Conservation (phyloP, 2,329 filamentous ascomycete species). For the Botrytis pseudocinerea region DNA sequence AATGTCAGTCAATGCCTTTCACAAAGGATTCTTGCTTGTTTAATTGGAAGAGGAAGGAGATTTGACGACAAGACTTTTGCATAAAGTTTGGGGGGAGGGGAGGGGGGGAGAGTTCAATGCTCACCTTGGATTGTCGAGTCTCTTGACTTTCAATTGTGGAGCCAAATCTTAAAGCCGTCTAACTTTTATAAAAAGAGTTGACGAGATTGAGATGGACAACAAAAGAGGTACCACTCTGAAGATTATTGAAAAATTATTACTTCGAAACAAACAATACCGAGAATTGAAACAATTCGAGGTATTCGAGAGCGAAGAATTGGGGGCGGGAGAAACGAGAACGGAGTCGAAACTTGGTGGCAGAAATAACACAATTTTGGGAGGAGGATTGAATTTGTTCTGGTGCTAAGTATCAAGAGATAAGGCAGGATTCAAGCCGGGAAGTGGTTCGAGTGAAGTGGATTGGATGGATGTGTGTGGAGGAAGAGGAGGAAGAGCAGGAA, state of each 20-base stretch:
- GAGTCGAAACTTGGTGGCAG: not conserved
- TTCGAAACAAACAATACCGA: slow-evolving; percentile 12
- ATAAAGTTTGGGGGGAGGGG: not conserved
- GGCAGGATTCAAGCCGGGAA: not conserved
- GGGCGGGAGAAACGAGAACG: not conserved
- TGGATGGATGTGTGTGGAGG: not conserved
- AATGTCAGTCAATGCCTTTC: slow-evolving; percentile 34
- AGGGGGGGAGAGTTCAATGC: not conserved
- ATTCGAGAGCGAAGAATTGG: not conserved
- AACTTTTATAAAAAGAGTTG: slow-evolving; percentile 6
- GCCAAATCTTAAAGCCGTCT: slow-evolving; percentile 24
- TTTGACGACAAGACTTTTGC: not conserved
- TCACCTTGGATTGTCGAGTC: slow-evolving; percentile 23
- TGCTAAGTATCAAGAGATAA: slow-evolving; percentile 4
- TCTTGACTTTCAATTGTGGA: slow-evolving; percentile 23
- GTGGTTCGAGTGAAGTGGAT: not conserved
- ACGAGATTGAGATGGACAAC: slow-evolving; percentile 17
- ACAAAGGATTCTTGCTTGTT: not conserved
- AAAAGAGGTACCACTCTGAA: slow-evolving; percentile 14
- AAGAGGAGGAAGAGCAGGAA: not conserved
- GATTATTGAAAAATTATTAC: slow-evolving; percentile 12
- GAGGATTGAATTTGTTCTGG: slow-evolving; percentile 12
- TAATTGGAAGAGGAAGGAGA: not conserved
- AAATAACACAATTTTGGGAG: slow-evolving; percentile 6
- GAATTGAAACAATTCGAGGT: slow-evolving; percentile 7